A percentile compares a stretch with the other conserved stretches of the same genome.
Evolutionary conservation across 1,284 basidiomycete species (phyloP).

Genomic region (Blastosporella zonata): DNA sequence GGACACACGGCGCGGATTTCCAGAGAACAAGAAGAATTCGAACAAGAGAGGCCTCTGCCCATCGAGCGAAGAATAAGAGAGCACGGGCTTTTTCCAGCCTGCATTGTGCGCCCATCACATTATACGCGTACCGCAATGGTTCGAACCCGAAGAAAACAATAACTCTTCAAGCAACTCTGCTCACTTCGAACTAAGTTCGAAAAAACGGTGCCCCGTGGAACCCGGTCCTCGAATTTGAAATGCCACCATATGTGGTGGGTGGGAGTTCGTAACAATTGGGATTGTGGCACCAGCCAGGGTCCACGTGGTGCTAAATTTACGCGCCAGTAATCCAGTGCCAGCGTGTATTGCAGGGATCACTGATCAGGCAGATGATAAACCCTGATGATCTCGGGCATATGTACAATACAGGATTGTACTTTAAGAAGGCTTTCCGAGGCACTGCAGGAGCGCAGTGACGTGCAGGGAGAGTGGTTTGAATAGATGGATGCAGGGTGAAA

Average conservation of each 20-base stretch:
- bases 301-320: neutral
- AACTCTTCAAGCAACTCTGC: no score
- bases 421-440: neutral
- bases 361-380: neutral
- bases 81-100: no score
- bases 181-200: neutral
- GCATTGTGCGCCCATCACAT: no score
- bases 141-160: no score
- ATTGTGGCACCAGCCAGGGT: conserved; percentile 2
- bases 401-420: neutral
- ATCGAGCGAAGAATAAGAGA: no score
- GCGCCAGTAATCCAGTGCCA: no score
- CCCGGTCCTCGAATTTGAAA: no score
- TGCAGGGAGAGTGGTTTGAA: neutral
- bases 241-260: neutral
- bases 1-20: neutral
- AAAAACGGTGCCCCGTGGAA: neutral
- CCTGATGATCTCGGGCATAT: neutral
- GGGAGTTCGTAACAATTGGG: no score
- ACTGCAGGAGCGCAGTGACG: neutral
- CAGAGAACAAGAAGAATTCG: neutral
- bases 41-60: neutral
- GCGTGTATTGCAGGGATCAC: neutral
- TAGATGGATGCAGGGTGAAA: neutral
- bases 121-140: no score